These are phyloP conservation scores for Solanum microdontum DNA, from an alignment of 257 asterid genomes.

Conservation along the genomic window DNA sequence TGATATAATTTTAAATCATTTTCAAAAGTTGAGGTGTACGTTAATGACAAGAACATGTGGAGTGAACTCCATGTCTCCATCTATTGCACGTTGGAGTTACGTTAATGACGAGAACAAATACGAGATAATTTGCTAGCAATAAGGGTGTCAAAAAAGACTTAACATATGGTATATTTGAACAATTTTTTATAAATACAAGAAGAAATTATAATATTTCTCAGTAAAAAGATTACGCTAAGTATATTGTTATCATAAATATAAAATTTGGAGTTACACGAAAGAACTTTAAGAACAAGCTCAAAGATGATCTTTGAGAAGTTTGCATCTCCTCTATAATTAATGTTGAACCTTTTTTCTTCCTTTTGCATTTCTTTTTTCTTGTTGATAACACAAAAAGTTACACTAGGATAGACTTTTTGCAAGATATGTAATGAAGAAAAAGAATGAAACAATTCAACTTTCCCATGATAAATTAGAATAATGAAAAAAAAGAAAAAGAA, in stretches of 20 bases:
- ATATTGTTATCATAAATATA: no score
- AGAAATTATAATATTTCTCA: no score
- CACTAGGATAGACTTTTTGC: slow-evolving; percentile 5
- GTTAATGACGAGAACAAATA: no score
- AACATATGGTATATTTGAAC: no score
- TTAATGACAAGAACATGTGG: no score
- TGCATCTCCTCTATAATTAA: background rate
- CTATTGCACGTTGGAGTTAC: no score
- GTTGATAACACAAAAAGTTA: slow-evolving; percentile 15
- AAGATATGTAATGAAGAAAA: background rate
- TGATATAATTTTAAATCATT: no score
- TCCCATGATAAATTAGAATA: background rate
- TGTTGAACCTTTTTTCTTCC: background rate
- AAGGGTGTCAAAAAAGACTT: no score
- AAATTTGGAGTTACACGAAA: background rate
- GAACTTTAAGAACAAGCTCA: background rate
- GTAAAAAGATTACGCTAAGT: background rate
- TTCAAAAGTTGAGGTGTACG: no score
- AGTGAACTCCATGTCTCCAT: no score
- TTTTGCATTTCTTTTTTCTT: slow-evolving; percentile 11
- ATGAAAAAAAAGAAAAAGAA: background rate
- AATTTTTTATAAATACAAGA: no score
- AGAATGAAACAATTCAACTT: slow-evolving; percentile 2
- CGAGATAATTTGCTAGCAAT: no score
- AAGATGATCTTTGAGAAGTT: background rate